These are phyloP conservation scores for Peniophora sp. DNA, from an alignment of 1,284 basidiomycete species.

Conservation along the genomic window DNA sequence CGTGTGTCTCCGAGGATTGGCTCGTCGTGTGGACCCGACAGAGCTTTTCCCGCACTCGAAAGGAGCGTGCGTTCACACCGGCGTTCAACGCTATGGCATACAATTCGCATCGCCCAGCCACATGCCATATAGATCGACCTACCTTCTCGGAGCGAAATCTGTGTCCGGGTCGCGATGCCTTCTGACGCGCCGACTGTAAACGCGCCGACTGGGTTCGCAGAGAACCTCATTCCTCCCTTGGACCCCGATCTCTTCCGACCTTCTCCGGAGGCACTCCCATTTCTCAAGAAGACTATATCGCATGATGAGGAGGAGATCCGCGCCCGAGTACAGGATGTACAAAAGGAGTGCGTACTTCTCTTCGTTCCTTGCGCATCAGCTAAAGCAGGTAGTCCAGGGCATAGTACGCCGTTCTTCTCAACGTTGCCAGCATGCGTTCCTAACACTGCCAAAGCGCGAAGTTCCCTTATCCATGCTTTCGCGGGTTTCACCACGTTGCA, in stretches of 20 bases:
- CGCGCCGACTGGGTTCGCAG: neutral
- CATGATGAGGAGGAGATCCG: neutral
- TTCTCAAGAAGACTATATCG: neutral
- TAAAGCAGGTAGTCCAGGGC: neutral
- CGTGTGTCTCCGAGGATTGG: too few species aligned
- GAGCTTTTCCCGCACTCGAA: too few species aligned
- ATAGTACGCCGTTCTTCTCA: neutral
- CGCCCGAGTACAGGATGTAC: conserved; percentile 1
- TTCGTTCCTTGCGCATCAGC: neutral
- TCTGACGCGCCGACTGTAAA: neutral
- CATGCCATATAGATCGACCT: too few species aligned
- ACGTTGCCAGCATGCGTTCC: neutral
- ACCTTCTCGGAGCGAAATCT: too few species aligned
- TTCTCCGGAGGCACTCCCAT: neutral
- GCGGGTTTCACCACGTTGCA: conserved; percentile 10
- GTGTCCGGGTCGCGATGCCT: too few species aligned
- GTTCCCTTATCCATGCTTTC: conserved; percentile 10
- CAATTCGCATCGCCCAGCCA: too few species aligned
- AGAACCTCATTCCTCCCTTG: neutral
- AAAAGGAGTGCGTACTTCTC: conserved; percentile 6
- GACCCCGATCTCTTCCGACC: neutral
- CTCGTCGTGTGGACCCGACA: too few species aligned
- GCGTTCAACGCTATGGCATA: too few species aligned
- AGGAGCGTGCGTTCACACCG: too few species aligned
- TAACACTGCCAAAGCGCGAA: neutral